Evolutionary conservation across 176 grass and related monocot species (phyloP).

Genomic region (Otatea glauca): DNA sequence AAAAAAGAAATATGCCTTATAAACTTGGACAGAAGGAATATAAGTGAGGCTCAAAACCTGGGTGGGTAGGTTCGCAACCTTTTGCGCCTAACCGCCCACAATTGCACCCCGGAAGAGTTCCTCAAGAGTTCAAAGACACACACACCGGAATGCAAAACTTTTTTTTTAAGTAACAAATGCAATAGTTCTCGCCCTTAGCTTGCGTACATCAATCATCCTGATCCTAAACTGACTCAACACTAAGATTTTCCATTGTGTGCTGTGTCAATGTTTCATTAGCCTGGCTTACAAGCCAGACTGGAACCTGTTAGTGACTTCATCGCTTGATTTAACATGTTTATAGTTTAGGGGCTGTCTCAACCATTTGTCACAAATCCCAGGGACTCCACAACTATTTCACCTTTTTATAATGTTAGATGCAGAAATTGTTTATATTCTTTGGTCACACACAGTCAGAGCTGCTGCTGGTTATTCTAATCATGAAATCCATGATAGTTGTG

Average conservation of each 20-base stretch:
- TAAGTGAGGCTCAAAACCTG: too few relatives aligned
- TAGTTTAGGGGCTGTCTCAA: neutral
- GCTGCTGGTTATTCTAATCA: neutral
- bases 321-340: neutral
- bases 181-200: neutral
- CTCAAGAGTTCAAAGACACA: neutral
- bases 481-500: neutral
- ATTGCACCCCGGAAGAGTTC: too few relatives aligned
- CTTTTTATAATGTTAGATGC: neutral
- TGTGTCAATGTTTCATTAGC: neutral
- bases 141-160: neutral
- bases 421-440: neutral
- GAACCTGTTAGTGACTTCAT: neutral
- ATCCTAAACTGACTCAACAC: neutral
- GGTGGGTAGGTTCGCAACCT: too few relatives aligned
- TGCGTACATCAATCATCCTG: neutral
- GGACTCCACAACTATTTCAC: neutral
- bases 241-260: neutral
- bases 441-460: neutral
- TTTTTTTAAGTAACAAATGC: neutral
- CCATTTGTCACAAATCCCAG: neutral
- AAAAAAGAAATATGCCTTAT: too few relatives aligned
- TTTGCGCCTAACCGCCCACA: too few relatives aligned
- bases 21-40: too few relatives aligned
- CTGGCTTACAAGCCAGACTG: neutral